Evolutionary conservation across 2,329 filamentous ascomycete species (phyloP), one percentile per base, ranked within the genome.

Genomic region (Periconia sp.): DNA sequence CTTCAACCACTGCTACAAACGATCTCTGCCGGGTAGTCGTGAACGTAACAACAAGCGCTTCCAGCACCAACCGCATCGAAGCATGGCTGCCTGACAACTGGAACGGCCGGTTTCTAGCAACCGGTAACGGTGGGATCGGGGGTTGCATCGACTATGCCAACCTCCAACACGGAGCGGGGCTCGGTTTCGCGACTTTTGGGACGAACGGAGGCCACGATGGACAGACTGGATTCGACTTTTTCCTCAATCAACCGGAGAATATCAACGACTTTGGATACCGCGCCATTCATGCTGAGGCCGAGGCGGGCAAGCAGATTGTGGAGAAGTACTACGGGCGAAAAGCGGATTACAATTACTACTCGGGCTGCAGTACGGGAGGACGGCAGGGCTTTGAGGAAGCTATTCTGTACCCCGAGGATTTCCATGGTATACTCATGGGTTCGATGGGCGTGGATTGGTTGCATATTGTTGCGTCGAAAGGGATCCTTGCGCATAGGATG

Each of bases 351-450:
- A 41, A 40, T 5, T 85, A 84, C 64, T 84, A 77, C 53, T 59
- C 79, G 1, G 83, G 82, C 9, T 85, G 82, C 61, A 84, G 80
- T 0, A 77, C 80, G 0, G 83, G 83, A 6, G 82, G 83, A 1
- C 73, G 82, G 0, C 80, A 85, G 69, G 83, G 80, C 5, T 71
- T 81, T 33, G 79, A 79, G 45, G 75, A 76, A 3, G 75, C 79
- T 0, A 76, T 84, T 58, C 63, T 71, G 18, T 82, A 76, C 55
- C 81, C 82, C 0, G 68, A 76, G 0, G 81, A 83, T 55, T 83
- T 84, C 50, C 80, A 84, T 58, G 82, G 82, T 23, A 70, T 80
- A 5, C 63, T 84, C 1, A 76, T 80, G 13, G 79, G 79, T 13
- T 78, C 73, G 15, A 56, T 61, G 14, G 65, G 54, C 76, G 77